These are phyloP conservation scores for Dactylellina leptospora DNA, from an alignment of 2,329 filamentous ascomycete genomes.

Conservation along the genomic window DNA sequence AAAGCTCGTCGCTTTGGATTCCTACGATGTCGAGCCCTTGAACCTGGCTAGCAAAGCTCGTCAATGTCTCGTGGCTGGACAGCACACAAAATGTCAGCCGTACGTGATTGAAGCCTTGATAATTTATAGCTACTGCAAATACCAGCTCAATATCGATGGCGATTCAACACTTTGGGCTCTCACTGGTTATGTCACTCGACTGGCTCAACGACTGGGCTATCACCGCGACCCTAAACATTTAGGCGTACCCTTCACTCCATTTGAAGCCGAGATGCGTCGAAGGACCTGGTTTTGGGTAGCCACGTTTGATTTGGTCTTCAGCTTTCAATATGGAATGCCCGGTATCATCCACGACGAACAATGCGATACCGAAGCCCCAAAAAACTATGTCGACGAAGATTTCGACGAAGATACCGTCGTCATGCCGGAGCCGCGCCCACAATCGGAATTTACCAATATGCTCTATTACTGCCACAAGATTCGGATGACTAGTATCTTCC, in stretches of 20 bases:
- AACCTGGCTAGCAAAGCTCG: constrained; percentile 61
- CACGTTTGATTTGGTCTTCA: constrained; percentile 64
- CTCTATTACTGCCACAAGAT: constrained; percentile 63
- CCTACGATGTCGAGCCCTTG: constrained; percentile 57
- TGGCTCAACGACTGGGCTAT: constrained; percentile 67
- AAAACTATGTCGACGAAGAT: constrained; percentile 65
- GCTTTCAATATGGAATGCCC: constrained; percentile 66
- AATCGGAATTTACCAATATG: constrained; percentile 62
- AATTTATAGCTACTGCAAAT: constrained; percentile 63
- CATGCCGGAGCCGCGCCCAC: constrained; percentile 62
- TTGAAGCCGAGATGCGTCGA: constrained; percentile 66
- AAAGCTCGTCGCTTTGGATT: constrained; percentile 38
- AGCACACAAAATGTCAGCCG: constrained; percentile 63
- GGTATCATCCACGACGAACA: constrained; percentile 64
- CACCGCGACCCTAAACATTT: constrained; percentile 62
- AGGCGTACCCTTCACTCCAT: constrained; percentile 60
- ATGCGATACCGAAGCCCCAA: constrained; percentile 63
- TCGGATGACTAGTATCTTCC: constrained; percentile 62
- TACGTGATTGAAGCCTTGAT: constrained; percentile 65
- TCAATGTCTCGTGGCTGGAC: constrained; percentile 64
- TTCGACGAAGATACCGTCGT: constrained; percentile 64
- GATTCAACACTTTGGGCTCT: constrained; percentile 64
- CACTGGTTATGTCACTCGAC: constrained; percentile 63
- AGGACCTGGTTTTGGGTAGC: constrained; percentile 65
- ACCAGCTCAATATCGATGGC: constrained; percentile 62